These are phyloP conservation scores for Sporisorium graminicola DNA, from an alignment of 1,284 basidiomycete genomes.

Conservation along the genomic window DNA sequence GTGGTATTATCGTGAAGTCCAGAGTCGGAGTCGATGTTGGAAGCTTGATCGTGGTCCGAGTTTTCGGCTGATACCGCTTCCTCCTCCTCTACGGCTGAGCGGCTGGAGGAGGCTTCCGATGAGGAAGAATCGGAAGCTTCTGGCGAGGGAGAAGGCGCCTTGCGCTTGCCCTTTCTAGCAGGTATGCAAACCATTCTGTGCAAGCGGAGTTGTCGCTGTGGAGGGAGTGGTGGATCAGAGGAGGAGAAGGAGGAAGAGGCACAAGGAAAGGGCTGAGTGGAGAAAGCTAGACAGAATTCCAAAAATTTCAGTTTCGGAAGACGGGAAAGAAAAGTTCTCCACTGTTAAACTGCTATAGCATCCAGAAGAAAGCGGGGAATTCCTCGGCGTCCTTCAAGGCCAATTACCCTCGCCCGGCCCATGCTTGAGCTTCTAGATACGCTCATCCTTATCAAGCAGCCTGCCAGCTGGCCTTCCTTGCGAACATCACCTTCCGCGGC, in stretches of 20 bases:
- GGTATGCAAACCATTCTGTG: constrained; percentile 13
- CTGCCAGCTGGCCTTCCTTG: background rate
- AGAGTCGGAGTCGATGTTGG: background rate
- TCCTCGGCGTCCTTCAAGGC: constrained; percentile 23
- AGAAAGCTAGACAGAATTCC: constrained; percentile 24
- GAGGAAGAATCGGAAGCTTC: constrained; percentile 1
- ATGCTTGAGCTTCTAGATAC: constrained; percentile 2
- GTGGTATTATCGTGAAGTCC: background rate
- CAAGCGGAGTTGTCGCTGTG: background rate
- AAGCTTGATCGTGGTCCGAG: background rate
- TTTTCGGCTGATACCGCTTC: constrained; percentile 6
- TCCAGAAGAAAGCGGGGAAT: constrained; percentile 9
- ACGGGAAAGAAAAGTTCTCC: background rate
- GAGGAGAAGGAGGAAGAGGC: background rate
- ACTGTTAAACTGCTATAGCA: constrained; percentile 5
- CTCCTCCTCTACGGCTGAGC: constrained; percentile 17
- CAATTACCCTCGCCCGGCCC: background rate
- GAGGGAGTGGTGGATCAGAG: background rate
- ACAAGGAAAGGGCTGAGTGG: constrained; percentile 1
- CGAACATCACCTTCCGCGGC: background rate
- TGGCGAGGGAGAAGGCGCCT: constrained; percentile 7
- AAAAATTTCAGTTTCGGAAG: constrained; percentile 32
- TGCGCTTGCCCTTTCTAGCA: background rate
- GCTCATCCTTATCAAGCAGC: background rate
- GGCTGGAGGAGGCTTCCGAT: constrained; percentile 33